A percentile compares a stretch with the other conserved stretches of the same genome.
phyloP scores from a whole-genome alignment of 1,284 basidiomycete species.

The Meripilus lineatus region DNA sequence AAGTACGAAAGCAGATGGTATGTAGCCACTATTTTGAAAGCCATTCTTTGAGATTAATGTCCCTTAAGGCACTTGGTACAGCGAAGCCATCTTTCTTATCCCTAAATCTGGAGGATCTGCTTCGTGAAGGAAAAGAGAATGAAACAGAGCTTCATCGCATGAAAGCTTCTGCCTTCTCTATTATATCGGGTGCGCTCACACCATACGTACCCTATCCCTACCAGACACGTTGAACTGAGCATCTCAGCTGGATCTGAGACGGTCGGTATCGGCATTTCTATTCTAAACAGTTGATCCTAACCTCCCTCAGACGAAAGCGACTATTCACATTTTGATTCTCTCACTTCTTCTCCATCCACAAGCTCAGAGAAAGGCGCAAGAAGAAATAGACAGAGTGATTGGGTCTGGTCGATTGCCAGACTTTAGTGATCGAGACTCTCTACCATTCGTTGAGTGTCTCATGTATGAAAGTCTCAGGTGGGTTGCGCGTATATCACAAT shows the following conservation, averaged over 20 bases:
- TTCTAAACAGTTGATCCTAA: too few relatives aligned
- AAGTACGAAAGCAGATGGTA: constrained; percentile 18
- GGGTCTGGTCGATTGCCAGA: constrained; percentile 23
- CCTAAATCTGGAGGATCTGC: constrained; percentile 16
- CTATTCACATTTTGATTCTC: constrained; percentile 30
- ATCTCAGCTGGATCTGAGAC: background rate
- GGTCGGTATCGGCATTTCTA: too few relatives aligned
- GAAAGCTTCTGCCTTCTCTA: background rate
- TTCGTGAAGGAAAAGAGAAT: constrained; percentile 13
- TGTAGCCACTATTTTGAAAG: too few relatives aligned
- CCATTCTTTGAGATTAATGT: too few relatives aligned
- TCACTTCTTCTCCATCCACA: constrained; percentile 23
- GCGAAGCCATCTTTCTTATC: constrained; percentile 15
- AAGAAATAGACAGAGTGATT: constrained; percentile 24
- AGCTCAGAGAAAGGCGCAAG: constrained; percentile 21
- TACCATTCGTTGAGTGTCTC: constrained; percentile 24
- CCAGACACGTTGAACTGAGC: too few relatives aligned
- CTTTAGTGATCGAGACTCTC: constrained; percentile 19
- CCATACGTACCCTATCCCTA: background rate
- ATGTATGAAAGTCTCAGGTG: constrained; percentile 23
- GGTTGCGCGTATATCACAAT: background rate
- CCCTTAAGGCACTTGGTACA: constrained; percentile 13
- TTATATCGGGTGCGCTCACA: background rate
- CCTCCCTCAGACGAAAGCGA: constrained; percentile 40
- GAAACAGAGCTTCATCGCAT: constrained; percentile 10